Evolutionary conservation across 75 land plant species (phyloP).

Genomic region (Picea sitchensis): DNA sequence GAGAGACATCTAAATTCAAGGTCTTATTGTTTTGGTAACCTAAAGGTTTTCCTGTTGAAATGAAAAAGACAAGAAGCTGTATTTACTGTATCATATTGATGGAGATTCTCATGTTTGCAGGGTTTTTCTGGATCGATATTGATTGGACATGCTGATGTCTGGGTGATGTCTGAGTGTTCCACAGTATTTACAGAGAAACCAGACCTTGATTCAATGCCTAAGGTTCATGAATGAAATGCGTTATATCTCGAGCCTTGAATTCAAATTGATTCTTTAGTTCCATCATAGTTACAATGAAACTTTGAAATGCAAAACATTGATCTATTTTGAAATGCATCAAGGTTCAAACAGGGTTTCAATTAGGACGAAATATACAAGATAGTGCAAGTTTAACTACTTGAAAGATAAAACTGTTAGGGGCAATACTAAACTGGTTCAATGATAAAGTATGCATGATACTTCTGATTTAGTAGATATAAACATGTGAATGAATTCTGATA

Average conservation of each 20-base stretch:
- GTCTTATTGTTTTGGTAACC: not conserved
- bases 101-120: constrained; percentile 9
- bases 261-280: not conserved
- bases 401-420: not conserved
- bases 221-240: constrained; percentile 21
- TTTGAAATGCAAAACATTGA: constrained; percentile 5
- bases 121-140: constrained; percentile 22
- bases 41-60: not conserved
- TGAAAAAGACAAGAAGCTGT: not conserved
- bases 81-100: not conserved
- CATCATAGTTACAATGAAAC: not conserved
- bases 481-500: too few species aligned
- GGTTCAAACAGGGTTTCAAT: not conserved
- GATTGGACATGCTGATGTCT: constrained; percentile 16
- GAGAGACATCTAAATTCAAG: not conserved
- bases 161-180: constrained; percentile 39
- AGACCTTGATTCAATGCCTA: constrained; percentile 21
- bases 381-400: not conserved
- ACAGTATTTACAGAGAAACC: constrained; percentile 31
- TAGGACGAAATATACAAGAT: not conserved
- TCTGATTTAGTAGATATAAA: not conserved
- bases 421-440: not conserved
- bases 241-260: not conserved
- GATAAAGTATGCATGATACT: not conserved
- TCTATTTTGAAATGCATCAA: not conserved